A percentile compares a stretch with the other conserved stretches of the same genome.
These are phyloP conservation scores for Monosporozyma yasuniensis DNA, from an alignment of 805 yeast species.

Conservation along the genomic window DNA sequence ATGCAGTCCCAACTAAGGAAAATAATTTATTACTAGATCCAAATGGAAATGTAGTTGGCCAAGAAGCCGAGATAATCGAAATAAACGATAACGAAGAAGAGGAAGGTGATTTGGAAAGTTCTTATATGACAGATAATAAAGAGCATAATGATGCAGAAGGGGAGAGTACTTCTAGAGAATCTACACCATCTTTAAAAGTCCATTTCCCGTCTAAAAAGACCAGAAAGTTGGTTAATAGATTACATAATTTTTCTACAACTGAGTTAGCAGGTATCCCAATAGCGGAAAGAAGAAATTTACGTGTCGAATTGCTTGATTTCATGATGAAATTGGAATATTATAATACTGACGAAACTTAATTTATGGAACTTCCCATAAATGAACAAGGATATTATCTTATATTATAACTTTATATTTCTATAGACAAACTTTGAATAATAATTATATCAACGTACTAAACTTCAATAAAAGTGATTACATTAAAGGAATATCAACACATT, in stretches of 20 bases:
- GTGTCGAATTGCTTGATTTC: conserved; percentile 20
- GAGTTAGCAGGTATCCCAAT: conserved; percentile 11
- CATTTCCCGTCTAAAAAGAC: conserved; percentile 17
- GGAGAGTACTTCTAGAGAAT: conserved; percentile 3
- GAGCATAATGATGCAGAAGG: neutral
- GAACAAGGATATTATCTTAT: neutral
- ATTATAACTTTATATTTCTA: too few species aligned
- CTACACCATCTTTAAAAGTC: conserved; percentile 9
- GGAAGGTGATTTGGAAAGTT: neutral
- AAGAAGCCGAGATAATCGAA: neutral
- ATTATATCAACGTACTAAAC: neutral
- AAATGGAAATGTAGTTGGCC: too few species aligned
- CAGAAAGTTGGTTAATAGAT: conserved; percentile 13
- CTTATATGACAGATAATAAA: neutral
- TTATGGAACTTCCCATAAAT: neutral
- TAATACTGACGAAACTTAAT: conserved; percentile 1
- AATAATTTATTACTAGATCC: neutral
- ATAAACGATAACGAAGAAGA: neutral
- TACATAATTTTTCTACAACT: conserved; percentile 11
- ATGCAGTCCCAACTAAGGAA: neutral
- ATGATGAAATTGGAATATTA: conserved; percentile 19
- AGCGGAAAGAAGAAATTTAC: conserved; percentile 19
- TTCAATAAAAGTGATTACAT: too few species aligned
- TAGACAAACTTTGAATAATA: neutral
- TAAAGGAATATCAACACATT: neutral